These are phyloP conservation scores for Tuber microsphaerosporum DNA, from an alignment of 495 filamentous ascomycete species.

Conservation along the genomic window DNA sequence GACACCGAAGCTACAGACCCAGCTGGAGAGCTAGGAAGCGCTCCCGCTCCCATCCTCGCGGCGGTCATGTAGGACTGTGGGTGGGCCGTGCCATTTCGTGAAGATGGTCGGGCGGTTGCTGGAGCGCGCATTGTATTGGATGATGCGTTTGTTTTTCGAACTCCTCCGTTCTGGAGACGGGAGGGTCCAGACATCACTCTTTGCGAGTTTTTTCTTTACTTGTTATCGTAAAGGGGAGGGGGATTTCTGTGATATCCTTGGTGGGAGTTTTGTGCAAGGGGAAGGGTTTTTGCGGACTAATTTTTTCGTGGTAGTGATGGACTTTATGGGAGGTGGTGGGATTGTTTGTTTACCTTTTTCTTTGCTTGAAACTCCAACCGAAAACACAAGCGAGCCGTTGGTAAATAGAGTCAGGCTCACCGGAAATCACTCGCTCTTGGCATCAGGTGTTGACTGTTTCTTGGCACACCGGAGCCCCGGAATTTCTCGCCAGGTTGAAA, in stretches of 20 bases:
- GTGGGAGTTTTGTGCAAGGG: not conserved
- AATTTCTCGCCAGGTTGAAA: not conserved
- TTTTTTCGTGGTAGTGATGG: not conserved
- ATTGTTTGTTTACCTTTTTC: constrained; percentile 6
- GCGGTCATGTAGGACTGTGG: constrained; percentile 28
- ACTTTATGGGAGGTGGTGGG: not conserved
- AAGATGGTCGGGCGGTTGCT: constrained; percentile 16
- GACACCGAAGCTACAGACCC: constrained; percentile 45
- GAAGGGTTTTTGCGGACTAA: not conserved
- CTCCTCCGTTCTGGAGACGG: constrained; percentile 27
- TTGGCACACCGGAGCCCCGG: not conserved
- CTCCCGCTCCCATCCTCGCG: constrained; percentile 22
- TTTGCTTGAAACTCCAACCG: not conserved
- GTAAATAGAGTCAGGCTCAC: not conserved
- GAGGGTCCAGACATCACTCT: constrained; percentile 35
- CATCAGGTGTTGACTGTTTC: not conserved
- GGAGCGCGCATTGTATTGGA: constrained; percentile 21
- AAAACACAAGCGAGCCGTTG: not conserved
- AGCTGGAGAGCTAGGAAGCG: constrained; percentile 24
- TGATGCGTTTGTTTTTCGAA: constrained; percentile 24
- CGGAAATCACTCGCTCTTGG: not conserved
- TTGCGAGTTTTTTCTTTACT: not conserved
- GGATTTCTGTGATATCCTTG: not conserved
- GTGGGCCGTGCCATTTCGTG: constrained; percentile 26
- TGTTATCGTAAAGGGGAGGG: not conserved